A percentile compares a stretch with the other conserved stretches of the same genome.
These are phyloP conservation scores for Sporisorium exsertum DNA, from an alignment of 1,284 basidiomycete species.

Conservation along the genomic window DNA sequence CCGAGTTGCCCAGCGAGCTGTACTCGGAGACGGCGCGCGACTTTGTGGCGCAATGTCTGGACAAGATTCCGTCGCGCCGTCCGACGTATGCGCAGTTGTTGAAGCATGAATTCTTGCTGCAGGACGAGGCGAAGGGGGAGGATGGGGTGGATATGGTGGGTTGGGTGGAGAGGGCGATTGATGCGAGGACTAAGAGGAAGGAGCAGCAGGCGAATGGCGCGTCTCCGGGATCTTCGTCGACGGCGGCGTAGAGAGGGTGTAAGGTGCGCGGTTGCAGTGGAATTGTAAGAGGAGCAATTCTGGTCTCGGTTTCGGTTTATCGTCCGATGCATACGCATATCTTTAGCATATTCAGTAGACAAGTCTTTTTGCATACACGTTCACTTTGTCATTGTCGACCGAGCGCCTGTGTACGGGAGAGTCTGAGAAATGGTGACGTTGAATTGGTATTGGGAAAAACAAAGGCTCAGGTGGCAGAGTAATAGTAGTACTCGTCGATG, in stretches of 20 bases:
- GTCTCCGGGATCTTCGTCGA: conserved; percentile 1
- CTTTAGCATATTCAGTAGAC: too few relatives aligned
- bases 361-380: too few relatives aligned
- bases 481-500: conserved; percentile 95
- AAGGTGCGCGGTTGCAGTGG: too few relatives aligned
- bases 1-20: conserved; percentile 76
- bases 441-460: background rate
- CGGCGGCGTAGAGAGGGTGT: background rate
- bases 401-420: background rate
- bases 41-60: conserved; percentile 66
- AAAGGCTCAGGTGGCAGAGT: conserved; percentile 47
- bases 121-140: conserved; percentile 61
- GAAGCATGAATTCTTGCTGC: conserved; percentile 79
- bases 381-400: too few relatives aligned
- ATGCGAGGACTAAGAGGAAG: conserved; percentile 30
- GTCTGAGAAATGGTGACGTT: too few relatives aligned
- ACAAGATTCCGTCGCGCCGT: conserved; percentile 74
- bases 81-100: conserved; percentile 88
- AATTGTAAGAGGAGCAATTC: too few relatives aligned
- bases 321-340: too few relatives aligned
- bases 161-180: conserved; percentile 60
- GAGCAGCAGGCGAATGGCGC: conserved; percentile 23
- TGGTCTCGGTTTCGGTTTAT: too few relatives aligned
- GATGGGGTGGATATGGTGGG: conserved; percentile 69
- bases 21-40: conserved; percentile 68